Conservation (phyloP, 2,329 filamentous ascomycete genomes). For the Salinomyces thailandicus region DNA sequence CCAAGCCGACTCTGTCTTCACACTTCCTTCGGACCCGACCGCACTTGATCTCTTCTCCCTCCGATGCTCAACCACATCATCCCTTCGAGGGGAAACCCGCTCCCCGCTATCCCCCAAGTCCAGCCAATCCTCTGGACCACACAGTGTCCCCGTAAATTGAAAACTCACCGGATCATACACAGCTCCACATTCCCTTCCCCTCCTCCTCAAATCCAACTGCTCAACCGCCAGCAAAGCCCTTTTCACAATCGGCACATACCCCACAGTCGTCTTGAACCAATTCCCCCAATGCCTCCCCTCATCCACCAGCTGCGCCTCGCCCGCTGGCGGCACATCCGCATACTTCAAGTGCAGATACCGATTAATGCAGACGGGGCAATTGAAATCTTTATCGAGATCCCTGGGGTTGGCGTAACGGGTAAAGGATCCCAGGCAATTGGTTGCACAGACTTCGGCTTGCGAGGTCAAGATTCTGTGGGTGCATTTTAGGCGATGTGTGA, state of each 20-base stretch:
- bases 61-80: too few relatives aligned
- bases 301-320: neutral
- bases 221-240: neutral
- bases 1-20: too few relatives aligned
- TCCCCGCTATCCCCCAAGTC: too few relatives aligned
- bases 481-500: conserved; percentile 1
- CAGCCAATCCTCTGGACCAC: too few relatives aligned
- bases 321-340: neutral
- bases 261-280: neutral
- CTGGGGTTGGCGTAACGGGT: neutral
- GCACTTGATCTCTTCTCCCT: too few relatives aligned
- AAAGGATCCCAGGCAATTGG: neutral
- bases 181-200: neutral
- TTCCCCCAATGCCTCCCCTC: neutral
- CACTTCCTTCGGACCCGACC: too few relatives aligned
- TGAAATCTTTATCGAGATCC: conserved; percentile 1
- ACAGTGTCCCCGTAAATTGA: neutral
- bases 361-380: conserved; percentile 1
- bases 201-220: neutral
- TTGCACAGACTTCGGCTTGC: conserved; percentile 1
- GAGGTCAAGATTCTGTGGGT: neutral
- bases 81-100: too few relatives aligned
- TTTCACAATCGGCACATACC: neutral
- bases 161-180: neutral
- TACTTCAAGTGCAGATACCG: neutral